Percentiles rank a stretch among this genome's conserved stretches.
phyloP scores from a whole-genome alignment of 306 rosid genomes.

The Sophora flavescens region DNA sequence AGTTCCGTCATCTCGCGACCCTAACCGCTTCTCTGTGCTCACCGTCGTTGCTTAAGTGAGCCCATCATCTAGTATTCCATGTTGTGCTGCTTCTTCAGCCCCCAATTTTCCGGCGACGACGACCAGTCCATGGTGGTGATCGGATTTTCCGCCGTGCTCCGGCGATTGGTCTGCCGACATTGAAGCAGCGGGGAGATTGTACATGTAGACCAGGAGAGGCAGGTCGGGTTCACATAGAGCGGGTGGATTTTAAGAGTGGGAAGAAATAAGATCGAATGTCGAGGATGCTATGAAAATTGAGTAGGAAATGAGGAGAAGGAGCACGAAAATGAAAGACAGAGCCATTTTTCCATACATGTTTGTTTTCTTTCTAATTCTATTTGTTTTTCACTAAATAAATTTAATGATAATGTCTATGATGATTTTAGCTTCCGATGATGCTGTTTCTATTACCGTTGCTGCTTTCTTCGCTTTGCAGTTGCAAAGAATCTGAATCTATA shows the following conservation, averaged over 20 bases:
- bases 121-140: slow-evolving; percentile 68
- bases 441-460: not conserved
- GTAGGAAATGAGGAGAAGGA: slow-evolving; percentile 68
- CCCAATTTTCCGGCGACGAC: slow-evolving; percentile 83
- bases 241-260: slow-evolving; percentile 57
- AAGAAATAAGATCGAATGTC: slow-evolving; percentile 79
- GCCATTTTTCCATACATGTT: slow-evolving; percentile 64
- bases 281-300: slow-evolving; percentile 62
- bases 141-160: slow-evolving; percentile 56
- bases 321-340: slow-evolving; percentile 57
- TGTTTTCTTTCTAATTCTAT: not conserved
- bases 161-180: slow-evolving; percentile 75
- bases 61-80: slow-evolving; percentile 99
- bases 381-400: not conserved
- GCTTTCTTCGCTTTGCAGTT: too few species aligned
- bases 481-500: not conserved
- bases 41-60: slow-evolving; percentile 58
- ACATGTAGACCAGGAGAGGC: slow-evolving; percentile 82
- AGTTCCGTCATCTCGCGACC: too few species aligned
- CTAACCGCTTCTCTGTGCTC: slow-evolving; percentile 64
- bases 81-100: slow-evolving; percentile 88
- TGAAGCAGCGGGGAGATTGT: slow-evolving; percentile 96
- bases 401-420: not conserved
- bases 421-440: not conserved
- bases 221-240: slow-evolving; percentile 52